Evolutionary conservation across 306 rosid species (phyloP), one percentile per base, ranked within the genome.

Genomic region (Ammopiptanthus mongolicus): DNA sequence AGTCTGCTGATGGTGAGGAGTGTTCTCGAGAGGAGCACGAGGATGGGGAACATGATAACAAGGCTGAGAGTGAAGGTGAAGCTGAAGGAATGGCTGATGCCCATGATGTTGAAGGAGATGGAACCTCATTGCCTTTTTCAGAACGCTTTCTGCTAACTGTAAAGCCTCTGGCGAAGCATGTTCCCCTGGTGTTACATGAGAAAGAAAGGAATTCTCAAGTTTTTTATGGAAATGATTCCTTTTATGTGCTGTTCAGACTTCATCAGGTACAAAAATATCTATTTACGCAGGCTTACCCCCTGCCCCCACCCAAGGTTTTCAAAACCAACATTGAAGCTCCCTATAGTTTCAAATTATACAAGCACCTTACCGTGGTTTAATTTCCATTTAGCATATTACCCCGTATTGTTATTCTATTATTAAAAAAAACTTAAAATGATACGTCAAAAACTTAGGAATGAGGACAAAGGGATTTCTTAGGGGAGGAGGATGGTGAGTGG

Each of bases 41-140:
- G 76, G 88, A 88, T 69, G 82, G 77, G 33, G 98, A 89, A 70
- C 88, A 84, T 66, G 90, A 84, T 82, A 74, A 90, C 60, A 92
- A 92, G 88, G 97, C 90, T 4, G 99, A 96, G 87, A 96, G 99
- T 76, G 99, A 96, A 89, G 99, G 98, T 34, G 99, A 96, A 87
- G 99, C 88, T 19, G 99, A 96, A 84, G 99, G 93, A 77, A 90
- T 84, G 87, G 92, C 93, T 1, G 98, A 92, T 79, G 99, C 93
- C 73, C 90, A 90, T 82, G 98, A 92, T 78, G 96, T 81, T 78
- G 99, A 92, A 65, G 98, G 98, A 69, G 99, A 92, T 73, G 92
- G 92, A 75, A 62, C 84, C 62, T 85, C 88, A 19, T 73, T 96
- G 81, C 89, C 94, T 6, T 82, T 75, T 63, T 92, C 96, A 36